These are phyloP conservation scores for Neopestalotiopsis sp. DNA, from an alignment of 2,329 filamentous ascomycete genomes.

Conservation along the genomic window DNA sequence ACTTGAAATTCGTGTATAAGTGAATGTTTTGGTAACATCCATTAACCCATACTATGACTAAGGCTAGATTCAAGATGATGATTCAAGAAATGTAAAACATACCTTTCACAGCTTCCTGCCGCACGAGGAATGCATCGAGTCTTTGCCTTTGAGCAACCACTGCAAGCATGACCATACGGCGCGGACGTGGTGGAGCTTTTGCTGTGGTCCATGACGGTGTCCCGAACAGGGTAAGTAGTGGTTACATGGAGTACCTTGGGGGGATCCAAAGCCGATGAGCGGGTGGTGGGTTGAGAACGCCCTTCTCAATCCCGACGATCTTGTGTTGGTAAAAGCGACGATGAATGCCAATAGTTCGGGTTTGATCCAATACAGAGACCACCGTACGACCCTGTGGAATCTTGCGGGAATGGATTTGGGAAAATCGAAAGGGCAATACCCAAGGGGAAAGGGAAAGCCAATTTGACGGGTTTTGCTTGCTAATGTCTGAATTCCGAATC, in stretches of 20 bases:
- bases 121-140: slow-evolving; percentile 18
- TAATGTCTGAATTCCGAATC: background rate
- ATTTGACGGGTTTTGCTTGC: background rate
- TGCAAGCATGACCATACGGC: slow-evolving; percentile 21
- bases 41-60: background rate
- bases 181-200: slow-evolving; percentile 8
- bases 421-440: background rate
- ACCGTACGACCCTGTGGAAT: background rate
- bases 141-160: slow-evolving; percentile 21
- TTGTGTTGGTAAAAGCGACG: background rate
- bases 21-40: background rate
- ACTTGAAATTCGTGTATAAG: background rate
- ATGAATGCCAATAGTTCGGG: background rate
- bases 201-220: background rate
- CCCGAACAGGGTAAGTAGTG: slow-evolving; percentile 29
- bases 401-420: background rate
- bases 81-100: background rate
- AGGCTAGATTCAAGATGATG: background rate
- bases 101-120: slow-evolving; percentile 20
- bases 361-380: background rate
- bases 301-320: background rate
- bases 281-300: background rate
- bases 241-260: background rate
- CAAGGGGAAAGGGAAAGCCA: background rate
- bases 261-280: background rate